Evolutionary conservation across 306 rosid species (phyloP).

Genomic region (Castanea crenata): DNA sequence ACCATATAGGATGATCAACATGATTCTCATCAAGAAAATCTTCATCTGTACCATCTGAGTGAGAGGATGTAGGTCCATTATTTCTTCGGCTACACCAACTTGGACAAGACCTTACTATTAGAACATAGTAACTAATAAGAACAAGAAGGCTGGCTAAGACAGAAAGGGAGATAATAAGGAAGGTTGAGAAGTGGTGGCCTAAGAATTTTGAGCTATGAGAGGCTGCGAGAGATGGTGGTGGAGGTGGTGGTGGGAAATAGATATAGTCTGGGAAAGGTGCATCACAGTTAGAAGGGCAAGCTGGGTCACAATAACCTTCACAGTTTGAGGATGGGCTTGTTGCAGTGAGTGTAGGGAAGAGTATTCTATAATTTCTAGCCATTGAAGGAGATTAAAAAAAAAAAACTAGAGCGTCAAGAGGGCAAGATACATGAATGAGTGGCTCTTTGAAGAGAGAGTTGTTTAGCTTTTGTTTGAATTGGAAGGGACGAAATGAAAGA

Average conservation of each 20-base stretch:
- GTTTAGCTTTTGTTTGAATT: constrained; percentile 34
- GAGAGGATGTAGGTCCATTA: constrained; percentile 17
- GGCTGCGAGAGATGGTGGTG: constrained; percentile 18
- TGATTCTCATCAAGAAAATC: constrained; percentile 47
- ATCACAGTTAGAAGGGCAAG: constrained; percentile 51
- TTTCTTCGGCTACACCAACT: constrained; percentile 32
- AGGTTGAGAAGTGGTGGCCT: constrained; percentile 37
- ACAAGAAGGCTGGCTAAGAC: constrained; percentile 37
- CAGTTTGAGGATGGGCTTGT: constrained; percentile 53
- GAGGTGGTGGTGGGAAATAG: constrained; percentile 35
- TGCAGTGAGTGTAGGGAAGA: constrained; percentile 40
- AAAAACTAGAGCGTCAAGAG: constrained; percentile 10
- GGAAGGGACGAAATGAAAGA: constrained; percentile 32
- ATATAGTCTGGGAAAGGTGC: constrained; percentile 37
- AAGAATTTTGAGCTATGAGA: constrained; percentile 8
- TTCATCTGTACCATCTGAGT: constrained; percentile 25
- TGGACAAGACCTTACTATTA: constrained; percentile 47
- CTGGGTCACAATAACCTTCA: constrained; percentile 45
- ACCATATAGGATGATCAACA: constrained; percentile 69
- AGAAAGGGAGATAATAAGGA: constrained; percentile 39
- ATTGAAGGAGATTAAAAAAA: constrained; percentile 20
- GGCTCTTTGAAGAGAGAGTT: constrained; percentile 11
- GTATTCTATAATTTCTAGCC: constrained; percentile 57
- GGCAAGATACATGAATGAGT: constrained; percentile 14
- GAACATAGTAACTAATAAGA: constrained; percentile 44